Evolutionary conservation across 1,139 yeast species (phyloP).

Genomic region (Williopsis jadinii): DNA sequence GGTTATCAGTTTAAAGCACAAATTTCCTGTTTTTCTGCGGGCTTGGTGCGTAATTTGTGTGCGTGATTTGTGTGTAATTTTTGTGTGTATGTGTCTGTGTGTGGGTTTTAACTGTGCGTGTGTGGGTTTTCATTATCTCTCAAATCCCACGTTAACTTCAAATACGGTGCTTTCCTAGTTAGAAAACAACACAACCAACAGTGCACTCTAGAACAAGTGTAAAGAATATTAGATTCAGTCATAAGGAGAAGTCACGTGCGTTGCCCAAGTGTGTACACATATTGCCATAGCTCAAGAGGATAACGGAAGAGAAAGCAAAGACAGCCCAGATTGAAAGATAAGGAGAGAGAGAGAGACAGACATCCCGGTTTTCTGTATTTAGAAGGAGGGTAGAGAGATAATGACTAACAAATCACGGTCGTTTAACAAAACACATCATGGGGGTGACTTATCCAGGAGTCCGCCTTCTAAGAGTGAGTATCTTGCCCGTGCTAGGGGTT

Average conservation of each 20-base stretch:
- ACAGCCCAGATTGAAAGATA: neutral
- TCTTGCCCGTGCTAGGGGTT: neutral
- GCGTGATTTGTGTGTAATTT: no score
- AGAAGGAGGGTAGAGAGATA: neutral
- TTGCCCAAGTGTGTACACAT: neutral
- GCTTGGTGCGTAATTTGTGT: no score
- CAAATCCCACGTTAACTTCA: no score
- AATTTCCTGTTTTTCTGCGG: no score
- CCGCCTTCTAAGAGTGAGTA: constrained; percentile 22
- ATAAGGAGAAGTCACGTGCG: neutral
- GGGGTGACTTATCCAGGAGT: constrained; percentile 18
- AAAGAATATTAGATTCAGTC: no score
- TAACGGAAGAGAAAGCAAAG: neutral
- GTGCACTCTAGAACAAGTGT: neutral
- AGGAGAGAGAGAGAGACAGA: neutral
- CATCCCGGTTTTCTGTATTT: neutral
- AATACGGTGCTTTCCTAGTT: no score
- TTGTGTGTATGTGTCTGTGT: no score
- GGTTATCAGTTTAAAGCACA: no score
- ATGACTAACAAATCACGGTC: constrained; percentile 11
- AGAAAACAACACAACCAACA: neutral
- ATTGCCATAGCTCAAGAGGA: neutral
- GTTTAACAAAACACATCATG: constrained; percentile 9
- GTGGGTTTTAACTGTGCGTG: no score
- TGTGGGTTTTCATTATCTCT: no score